Base-by-base conservation (phyloP, 495 filamentous ascomycete genomes). In the Neohortaea acidophila region DNA sequence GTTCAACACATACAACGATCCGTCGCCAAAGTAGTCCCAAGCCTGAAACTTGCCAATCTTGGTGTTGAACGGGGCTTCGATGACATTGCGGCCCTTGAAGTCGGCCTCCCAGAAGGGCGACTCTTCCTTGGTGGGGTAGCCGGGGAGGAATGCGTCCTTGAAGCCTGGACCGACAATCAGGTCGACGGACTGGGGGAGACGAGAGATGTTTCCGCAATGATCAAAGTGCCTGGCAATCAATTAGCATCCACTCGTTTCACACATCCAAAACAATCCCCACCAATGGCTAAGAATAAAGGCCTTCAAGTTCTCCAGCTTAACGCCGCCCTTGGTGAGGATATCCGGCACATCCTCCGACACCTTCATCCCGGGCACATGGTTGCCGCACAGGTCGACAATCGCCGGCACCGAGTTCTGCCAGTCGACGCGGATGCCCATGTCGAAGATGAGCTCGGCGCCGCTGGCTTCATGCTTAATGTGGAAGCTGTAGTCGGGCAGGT, bases 121-220 rank as follows among this genome's bases (percentile, higher is more conserved):
- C 9, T 39, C 18, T 27, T 21, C 35, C 12, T 25, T 59, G 0
- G 57, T 29, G 0, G 76, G 75, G 34, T 66, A 72, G 0, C 68
- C 72, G 0, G 74, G 74, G 3, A 64, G 33, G 15, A 66, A 43
- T 0, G 28, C 23, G 1, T 58, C 48, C 23, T 62, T 69, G 48
- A 71, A 64, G 0, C 74, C 75, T 1, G 67, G 68, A 0, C 77
- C 75, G 12, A 77, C 32, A 1, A 44, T 38, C 0, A 81, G 44
- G 0, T 59, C 52, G 0, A 69, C 68, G 14, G 47, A 56, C 0
- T 59, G 21, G 0, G 61, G 66, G 38, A 79, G 75, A 0, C 41
- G 58, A 0, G 59, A 58, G 2, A 65, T 59, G 36, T 79, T 64
- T 2, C 74, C 77, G 11, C 57, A 58, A 46, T 79, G 77, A 51